Percentiles rank a stretch among this genome's conserved stretches.
These are phyloP conservation scores for Aspergillus tamarii DNA, from an alignment of 2,329 filamentous ascomycete species.

Conservation along the genomic window DNA sequence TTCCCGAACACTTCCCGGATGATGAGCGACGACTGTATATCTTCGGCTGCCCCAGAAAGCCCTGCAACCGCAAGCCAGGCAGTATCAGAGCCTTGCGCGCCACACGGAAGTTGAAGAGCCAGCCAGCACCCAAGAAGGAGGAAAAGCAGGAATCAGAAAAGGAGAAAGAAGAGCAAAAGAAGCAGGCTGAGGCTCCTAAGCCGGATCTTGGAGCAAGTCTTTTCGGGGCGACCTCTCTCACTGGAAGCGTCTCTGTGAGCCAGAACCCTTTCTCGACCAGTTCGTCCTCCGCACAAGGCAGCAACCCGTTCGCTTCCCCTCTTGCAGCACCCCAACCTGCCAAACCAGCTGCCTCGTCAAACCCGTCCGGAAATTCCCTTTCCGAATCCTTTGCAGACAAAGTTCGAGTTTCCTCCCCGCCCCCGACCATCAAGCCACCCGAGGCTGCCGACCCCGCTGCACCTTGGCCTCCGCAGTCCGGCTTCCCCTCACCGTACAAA, in stretches of 20 bases:
- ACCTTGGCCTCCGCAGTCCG: slow-evolving; percentile 73
- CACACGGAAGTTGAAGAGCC: slow-evolving; percentile 54
- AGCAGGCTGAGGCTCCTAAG: slow-evolving; percentile 28
- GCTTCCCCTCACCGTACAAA: slow-evolving; percentile 73
- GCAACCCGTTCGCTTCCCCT: slow-evolving; percentile 65
- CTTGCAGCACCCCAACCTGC: slow-evolving; percentile 38
- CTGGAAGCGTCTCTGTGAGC: slow-evolving; percentile 39
- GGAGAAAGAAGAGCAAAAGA: slow-evolving; percentile 17
- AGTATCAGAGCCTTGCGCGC: slow-evolving; percentile 77
- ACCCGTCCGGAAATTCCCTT: slow-evolving; percentile 62
- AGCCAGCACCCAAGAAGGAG: slow-evolving; percentile 34
- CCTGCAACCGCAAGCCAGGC: slow-evolving; percentile 80
- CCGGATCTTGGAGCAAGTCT: slow-evolving; percentile 60
- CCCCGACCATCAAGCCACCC: slow-evolving; percentile 33
- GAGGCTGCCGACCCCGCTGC: slow-evolving; percentile 54
- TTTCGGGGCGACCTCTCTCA: slow-evolving; percentile 57
- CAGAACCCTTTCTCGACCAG: slow-evolving; percentile 60
- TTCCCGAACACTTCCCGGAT: slow-evolving; percentile 81
- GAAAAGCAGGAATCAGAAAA: slow-evolving; percentile 19
- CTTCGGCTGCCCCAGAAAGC: slow-evolving; percentile 76
- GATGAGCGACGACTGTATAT: slow-evolving; percentile 89
- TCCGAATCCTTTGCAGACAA: slow-evolving; percentile 78
- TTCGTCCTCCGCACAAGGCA: slow-evolving; percentile 34
- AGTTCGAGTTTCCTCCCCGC: slow-evolving; percentile 53
- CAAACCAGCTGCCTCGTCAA: slow-evolving; percentile 39